Conservation (phyloP, 2,329 filamentous ascomycete species). For the Pyricularia sp. region DNA sequence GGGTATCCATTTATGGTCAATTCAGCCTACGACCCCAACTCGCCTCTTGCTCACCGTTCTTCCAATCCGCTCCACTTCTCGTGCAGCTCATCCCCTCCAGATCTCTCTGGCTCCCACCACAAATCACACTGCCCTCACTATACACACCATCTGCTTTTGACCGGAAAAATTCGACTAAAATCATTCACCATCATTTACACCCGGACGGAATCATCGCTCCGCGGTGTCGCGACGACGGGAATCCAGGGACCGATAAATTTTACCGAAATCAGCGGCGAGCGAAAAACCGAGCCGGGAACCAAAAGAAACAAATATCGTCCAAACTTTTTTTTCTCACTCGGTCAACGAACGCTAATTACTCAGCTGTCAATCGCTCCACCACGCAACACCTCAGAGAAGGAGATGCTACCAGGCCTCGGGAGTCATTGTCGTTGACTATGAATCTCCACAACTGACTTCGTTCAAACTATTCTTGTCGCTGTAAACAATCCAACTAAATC, state of each 20-base stretch:
- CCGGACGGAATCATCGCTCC: not conserved
- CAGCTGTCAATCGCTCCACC: not conserved
- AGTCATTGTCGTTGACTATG: slow-evolving; percentile 19
- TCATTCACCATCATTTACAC: not conserved
- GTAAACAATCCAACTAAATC: slow-evolving; percentile 1
- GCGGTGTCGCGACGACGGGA: not conserved
- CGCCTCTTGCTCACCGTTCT: not conserved
- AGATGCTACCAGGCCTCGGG: slow-evolving; percentile 7
- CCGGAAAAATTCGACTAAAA: not conserved
- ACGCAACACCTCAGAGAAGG: not conserved
- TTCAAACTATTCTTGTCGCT: slow-evolving; percentile 9
- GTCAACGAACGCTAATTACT: not conserved
- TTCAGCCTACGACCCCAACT: not conserved
- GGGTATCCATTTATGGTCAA: not conserved
- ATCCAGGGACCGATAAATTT: not conserved
- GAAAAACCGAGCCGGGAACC: not conserved
- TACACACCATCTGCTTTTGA: not conserved
- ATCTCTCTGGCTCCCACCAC: not conserved
- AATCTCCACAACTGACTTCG: slow-evolving; percentile 19
- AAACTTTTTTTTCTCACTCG: not conserved
- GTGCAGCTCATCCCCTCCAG: not conserved
- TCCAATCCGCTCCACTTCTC: not conserved
- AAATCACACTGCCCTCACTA: not conserved
- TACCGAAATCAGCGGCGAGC: not conserved
- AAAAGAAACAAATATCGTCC: not conserved